Base-by-base conservation (phyloP, 1,284 basidiomycete genomes). In the Microbotryum scabiosae region DNA sequence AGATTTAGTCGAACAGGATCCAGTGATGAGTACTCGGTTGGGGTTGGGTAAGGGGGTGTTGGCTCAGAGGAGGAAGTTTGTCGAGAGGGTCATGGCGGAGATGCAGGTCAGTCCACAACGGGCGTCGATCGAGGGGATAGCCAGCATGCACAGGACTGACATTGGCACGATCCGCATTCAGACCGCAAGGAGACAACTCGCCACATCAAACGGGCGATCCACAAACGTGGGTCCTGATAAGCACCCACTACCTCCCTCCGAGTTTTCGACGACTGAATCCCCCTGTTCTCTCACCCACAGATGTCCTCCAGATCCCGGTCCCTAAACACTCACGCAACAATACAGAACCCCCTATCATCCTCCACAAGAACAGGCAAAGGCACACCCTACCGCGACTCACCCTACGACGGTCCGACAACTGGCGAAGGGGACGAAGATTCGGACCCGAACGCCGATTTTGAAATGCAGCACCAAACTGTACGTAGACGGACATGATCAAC, bases 61-160 rank as follows among this genome's bases (percentile, higher is more conserved):
- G 9, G 77, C 80, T 51, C 79, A 82, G 60, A 79, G 90, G 56
- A 79, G 87, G 59, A 79, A 78, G 59, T 92, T 92, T 70, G 86
- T 94, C 5, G 77, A 79, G 45, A 80, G 83, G 60, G 85, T 91
- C 44, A 82, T 83, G 58, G 78, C 75, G 56, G 85, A 90, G 69
- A 84, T 92, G 60, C 80, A 85, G 80, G 90, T 92, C 75, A 75
- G 86, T n/a, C n/a, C n/a, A n/a, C n/a, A n/a, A n/a, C n/a, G n/a
- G n/a, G n/a, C n/a, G n/a, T n/a, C n/a, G n/a, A n/a, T n/a, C n/a
- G n/a, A n/a, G n/a, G n/a, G n/a, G n/a, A n/a, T n/a, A n/a, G n/a
- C n/a, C n/a, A n/a, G n/a, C 12, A 41, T 12, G 12, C 14, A 30
- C 30, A 30, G 30, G 7, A 30, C 30, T 30, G 30, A 30, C 8